Conservation (phyloP, 371 early-diverging fungal species). For the Dichotomocladium elegans region DNA sequence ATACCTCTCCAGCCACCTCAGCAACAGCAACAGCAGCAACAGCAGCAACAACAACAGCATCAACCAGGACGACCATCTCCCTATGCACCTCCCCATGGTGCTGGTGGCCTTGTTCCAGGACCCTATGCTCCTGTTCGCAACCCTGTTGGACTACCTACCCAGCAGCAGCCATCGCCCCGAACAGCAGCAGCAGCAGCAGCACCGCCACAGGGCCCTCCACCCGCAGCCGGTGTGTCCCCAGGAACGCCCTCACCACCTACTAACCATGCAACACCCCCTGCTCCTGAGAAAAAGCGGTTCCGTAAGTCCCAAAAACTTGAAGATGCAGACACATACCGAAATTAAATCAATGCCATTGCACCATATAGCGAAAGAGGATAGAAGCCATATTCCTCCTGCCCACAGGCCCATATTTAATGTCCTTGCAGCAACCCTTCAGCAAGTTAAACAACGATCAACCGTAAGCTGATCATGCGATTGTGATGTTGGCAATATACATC, state of each 20-base stretch:
- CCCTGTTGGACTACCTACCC: background rate
- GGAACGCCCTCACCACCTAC: slow-evolving; percentile 6
- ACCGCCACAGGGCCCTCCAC: slow-evolving; percentile 2
- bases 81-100: background rate
- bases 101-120: background rate
- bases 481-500: background rate
- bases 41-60: slow-evolving; percentile 1
- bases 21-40: slow-evolving; percentile 2
- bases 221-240: background rate
- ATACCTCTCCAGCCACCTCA: background rate
- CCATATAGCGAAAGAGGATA: slow-evolving; percentile 64
- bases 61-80: background rate
- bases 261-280: slow-evolving; percentile 11
- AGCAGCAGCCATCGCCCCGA: slow-evolving; percentile 1
- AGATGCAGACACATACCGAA: background rate
- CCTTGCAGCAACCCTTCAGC: slow-evolving; percentile 42
- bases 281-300: slow-evolving; percentile 19
- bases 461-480: slow-evolving; percentile 29
- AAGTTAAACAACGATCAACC: slow-evolving; percentile 46
- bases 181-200: slow-evolving; percentile 4
- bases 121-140: background rate
- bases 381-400: slow-evolving; percentile 70
- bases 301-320: slow-evolving; percentile 20
- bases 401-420: slow-evolving; percentile 58
- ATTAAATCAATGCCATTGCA: background rate